Conservation (phyloP, 2,329 filamentous ascomycete genomes). For the Aspergillus pseudoglaucus region DNA sequence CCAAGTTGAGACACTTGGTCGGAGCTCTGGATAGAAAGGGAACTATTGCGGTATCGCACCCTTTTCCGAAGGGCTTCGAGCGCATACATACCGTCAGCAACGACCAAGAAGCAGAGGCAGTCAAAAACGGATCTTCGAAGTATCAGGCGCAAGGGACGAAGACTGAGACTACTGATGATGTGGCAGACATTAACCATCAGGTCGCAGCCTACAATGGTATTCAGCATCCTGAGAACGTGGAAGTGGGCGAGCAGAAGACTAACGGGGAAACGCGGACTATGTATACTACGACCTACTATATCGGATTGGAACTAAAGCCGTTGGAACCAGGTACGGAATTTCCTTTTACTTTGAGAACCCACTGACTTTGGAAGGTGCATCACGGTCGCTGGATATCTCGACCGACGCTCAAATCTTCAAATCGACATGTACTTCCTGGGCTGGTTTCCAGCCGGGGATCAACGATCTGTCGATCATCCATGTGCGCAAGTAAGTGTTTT, state of each 20-base stretch:
- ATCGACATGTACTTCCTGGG: conserved; percentile 67
- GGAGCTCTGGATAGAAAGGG: conserved; percentile 72
- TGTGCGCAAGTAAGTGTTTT: conserved; percentile 69
- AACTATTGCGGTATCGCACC: conserved; percentile 75
- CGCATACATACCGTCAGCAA: conserved; percentile 65
- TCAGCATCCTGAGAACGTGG: conserved; percentile 34
- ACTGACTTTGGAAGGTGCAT: conserved; percentile 34
- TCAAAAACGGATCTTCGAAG: conserved; percentile 56
- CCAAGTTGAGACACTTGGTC: conserved; percentile 81
- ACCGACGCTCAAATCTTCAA: conserved; percentile 83
- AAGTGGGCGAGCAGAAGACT: conserved; percentile 27
- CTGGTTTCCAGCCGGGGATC: conserved; percentile 66
- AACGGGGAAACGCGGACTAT: conserved; percentile 48
- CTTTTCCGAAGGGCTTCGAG: conserved; percentile 90
- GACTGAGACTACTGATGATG: conserved; percentile 47
- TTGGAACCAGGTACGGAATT: conserved; percentile 60
- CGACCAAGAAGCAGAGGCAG: conserved; percentile 56
- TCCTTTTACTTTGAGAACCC: conserved; percentile 13
- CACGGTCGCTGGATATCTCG: conserved; percentile 51
- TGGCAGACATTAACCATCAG: conserved; percentile 44
- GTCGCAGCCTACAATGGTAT: conserved; percentile 44
- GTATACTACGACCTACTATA: conserved; percentile 90
- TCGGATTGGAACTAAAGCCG: conserved; percentile 73
- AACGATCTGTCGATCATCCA: conserved; percentile 77
- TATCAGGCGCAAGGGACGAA: conserved; percentile 52